Percentiles rank a stretch among this genome's conserved stretches.
Conservation (phyloP, 164 flowering plant genomes). For the Liriodendron chinense region DNA sequence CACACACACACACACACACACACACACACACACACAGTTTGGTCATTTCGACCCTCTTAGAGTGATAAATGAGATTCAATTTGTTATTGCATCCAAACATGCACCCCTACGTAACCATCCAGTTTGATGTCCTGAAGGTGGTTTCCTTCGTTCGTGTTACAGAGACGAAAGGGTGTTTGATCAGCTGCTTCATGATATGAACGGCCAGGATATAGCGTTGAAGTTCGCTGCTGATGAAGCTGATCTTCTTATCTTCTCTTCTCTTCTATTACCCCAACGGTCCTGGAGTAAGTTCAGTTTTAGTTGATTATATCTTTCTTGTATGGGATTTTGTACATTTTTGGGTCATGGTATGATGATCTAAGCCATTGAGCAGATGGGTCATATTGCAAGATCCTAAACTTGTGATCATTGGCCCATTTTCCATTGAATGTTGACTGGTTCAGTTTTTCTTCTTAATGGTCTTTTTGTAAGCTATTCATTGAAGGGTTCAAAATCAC, state of each 20-base stretch:
- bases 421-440: too few species aligned
- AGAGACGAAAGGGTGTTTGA: slow-evolving; percentile 20
- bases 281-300: slow-evolving; percentile 27
- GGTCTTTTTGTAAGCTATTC: too few species aligned
- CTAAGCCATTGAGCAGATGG: too few species aligned
- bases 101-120: not conserved
- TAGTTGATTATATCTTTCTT: too few species aligned
- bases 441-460: too few species aligned
- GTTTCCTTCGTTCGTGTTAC: not conserved
- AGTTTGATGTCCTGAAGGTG: not conserved
- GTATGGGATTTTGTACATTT: too few species aligned
- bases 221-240: slow-evolving; percentile 15
- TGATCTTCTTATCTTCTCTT: slow-evolving; percentile 32
- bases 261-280: slow-evolving; percentile 26
- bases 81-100: not conserved
- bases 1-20: too few species aligned
- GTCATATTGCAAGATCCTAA: too few species aligned
- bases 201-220: slow-evolving; percentile 20
- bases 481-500: too few species aligned
- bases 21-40: too few species aligned
- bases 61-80: not conserved
- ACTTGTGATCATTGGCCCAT: too few species aligned
- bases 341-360: too few species aligned
- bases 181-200: slow-evolving; percentile 19
- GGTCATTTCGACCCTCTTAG: not conserved